Evolutionary conservation across 805 yeast species (phyloP).

Genomic region (Candida sakaeoensis): DNA sequence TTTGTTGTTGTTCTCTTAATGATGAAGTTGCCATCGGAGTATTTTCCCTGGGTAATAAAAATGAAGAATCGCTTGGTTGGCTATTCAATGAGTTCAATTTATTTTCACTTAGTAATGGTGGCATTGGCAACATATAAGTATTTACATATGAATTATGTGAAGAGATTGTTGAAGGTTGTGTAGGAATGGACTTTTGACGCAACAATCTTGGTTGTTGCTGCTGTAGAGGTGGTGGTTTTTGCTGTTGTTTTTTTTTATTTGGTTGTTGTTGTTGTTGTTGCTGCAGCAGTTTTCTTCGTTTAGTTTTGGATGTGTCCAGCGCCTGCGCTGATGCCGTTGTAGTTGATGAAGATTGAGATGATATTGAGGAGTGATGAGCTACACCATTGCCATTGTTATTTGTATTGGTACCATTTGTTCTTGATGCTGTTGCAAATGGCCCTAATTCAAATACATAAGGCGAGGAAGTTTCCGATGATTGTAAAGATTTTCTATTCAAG

Average conservation of each 20-base stretch:
- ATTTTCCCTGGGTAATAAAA: conserved; percentile 10
- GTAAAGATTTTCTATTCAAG: conserved; percentile 2
- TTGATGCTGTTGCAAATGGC: conserved; percentile 1
- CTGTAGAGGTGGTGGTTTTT: conserved; percentile 3
- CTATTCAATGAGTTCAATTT: neutral
- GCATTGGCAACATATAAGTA: conserved; percentile 13
- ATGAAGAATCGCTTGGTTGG: conserved; percentile 3
- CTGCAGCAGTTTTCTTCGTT: conserved; percentile 9
- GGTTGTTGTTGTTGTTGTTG: conserved; percentile 1
- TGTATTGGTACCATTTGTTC: neutral
- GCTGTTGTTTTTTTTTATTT: conserved; percentile 2
- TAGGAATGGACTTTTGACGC: conserved; percentile 12
- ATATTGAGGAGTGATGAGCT: neutral
- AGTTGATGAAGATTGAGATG: conserved; percentile 4
- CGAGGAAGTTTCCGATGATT: conserved; percentile 1
- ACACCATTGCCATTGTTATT: neutral
- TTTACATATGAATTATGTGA: conserved; percentile 7
- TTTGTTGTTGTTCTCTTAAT: conserved; percentile 7
- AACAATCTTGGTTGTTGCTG: conserved; percentile 2
- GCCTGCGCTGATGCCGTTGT: conserved; percentile 5
- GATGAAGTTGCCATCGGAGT: conserved; percentile 8
- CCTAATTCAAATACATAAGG: conserved; percentile 8
- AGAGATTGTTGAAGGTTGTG: conserved; percentile 16
- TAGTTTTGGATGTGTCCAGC: conserved; percentile 2
- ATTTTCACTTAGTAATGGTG: conserved; percentile 12